phyloP scores from a whole-genome alignment of 129 eudicot genomes.

The Pulicaria dysenterica region DNA sequence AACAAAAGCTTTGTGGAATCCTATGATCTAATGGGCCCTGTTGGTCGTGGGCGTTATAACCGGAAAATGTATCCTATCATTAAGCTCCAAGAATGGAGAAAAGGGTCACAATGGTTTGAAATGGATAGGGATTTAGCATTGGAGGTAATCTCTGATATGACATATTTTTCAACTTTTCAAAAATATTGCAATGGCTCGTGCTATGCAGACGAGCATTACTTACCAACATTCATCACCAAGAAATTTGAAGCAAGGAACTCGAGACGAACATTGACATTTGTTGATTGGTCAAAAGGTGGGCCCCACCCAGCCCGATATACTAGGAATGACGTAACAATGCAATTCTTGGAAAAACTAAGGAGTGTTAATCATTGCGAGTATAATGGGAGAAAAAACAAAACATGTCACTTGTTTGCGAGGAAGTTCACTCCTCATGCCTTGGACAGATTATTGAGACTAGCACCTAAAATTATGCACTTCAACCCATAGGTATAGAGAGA shows the following conservation, averaged over 20 bases:
- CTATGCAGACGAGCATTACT: constrained; percentile 84
- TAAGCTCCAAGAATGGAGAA: constrained; percentile 63
- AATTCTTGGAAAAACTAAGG: constrained; percentile 64
- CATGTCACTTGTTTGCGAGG: constrained; percentile 85
- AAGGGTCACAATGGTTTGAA: constrained; percentile 92
- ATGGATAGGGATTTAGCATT: constrained; percentile 64
- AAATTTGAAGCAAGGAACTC: constrained; percentile 55
- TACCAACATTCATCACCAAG: constrained; percentile 67
- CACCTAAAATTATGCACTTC: constrained; percentile 67
- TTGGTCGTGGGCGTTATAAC: constrained; percentile 77
- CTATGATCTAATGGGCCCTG: constrained; percentile 58
- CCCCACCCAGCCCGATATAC: constrained; percentile 63
- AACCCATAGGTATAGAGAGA: constrained; percentile 22
- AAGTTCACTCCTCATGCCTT: constrained; percentile 65
- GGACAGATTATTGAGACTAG: constrained; percentile 68
- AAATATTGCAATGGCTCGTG: constrained; percentile 54
- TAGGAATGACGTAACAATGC: constrained; percentile 51
- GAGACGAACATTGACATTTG: constrained; percentile 68
- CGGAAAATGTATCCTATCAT: constrained; percentile 55
- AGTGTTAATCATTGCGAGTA: constrained; percentile 51
- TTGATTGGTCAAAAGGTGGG: constrained; percentile 86
- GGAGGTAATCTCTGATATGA: constrained; percentile 57
- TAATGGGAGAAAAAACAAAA: constrained; percentile 54
- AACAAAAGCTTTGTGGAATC: constrained; percentile 56
- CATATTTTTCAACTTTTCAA: constrained; percentile 58